Evolutionary conservation across 225 moss, liverwort and hornwort genomes (phyloP).

Genomic region (Antitrichia curtipendula): DNA sequence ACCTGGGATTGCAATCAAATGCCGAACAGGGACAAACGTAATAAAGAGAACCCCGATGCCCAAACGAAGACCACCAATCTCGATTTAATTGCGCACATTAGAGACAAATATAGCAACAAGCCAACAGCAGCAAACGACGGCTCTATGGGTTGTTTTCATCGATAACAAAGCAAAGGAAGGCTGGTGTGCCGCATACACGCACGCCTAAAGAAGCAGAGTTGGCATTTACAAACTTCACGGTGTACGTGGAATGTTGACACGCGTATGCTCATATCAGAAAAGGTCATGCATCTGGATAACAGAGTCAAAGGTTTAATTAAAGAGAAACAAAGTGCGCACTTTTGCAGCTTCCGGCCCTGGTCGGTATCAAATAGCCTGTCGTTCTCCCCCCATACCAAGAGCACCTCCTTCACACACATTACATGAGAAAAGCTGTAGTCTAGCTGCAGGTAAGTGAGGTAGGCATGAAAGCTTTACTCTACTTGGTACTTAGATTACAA

Average conservation of each 20-base stretch:
- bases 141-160: neutral
- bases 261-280: neutral
- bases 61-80: neutral
- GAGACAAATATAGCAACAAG: neutral
- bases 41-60: neutral
- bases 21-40: neutral
- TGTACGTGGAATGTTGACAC: neutral
- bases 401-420: constrained; percentile 22
- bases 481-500: neutral
- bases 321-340: neutral
- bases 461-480: neutral
- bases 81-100: neutral
- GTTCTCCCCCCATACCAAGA: constrained; percentile 20
- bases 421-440: neutral
- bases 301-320: neutral
- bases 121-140: neutral
- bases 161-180: neutral
- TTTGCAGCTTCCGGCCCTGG: constrained; percentile 12
- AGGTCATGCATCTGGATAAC: neutral
- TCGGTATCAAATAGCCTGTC: constrained; percentile 2
- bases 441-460: neutral
- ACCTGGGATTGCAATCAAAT: neutral
- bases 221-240: neutral
- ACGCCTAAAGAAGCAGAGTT: neutral
- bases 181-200: neutral